Evolutionary conservation across 1,284 basidiomycete species (phyloP), one percentile per base, ranked within the genome.

Genomic region (Trametes versicolor): DNA sequence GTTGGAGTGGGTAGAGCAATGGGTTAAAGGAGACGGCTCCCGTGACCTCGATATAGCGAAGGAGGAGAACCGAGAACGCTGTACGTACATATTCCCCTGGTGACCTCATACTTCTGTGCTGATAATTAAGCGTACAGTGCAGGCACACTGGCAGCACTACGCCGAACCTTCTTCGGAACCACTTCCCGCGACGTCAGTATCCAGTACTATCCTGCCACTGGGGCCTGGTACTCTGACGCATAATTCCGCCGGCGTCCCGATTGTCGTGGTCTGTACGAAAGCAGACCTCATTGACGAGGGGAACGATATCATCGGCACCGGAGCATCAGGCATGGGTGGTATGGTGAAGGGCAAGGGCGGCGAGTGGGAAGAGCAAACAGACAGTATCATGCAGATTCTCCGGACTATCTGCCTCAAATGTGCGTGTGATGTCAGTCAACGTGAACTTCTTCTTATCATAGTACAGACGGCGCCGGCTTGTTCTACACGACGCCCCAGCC

Each of bases 281-380:
- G 93, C 94, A 3, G 94, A 96, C 76, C 78, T 94, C 66, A 96
- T 96, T 68, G 94, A 96, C 75, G 87, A 91, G 53, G 86, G 86
- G 10, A 87, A 85, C 64, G 93, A 96, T 70, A 85, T 90, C 71
- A 88, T 87, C 37, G 85, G 83, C 27, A 87, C 88, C 13, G 91
- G 90, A 32, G 79, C 87, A 3, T 87, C 87, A 2, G 90, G 88
- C 2, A 93, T 91, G 89, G 90, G 91, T 21, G 87, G 86, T 15
- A 93, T 93, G 89, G 91, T 93, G 2, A 94, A 93, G 77, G 92
- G 92, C 0, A 94, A 93, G 76, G 92, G 92, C 0, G 91, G 87
- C 13, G 92, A 93, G 72, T 97, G 95, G 92, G 98, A 99, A 77
- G 97, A 99, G 77, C 86, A 94, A 71, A 97, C 96, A 54, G 97